phyloP scores from a whole-genome alignment of 2,329 filamentous ascomycete species.

The Elsinoe batatas region DNA sequence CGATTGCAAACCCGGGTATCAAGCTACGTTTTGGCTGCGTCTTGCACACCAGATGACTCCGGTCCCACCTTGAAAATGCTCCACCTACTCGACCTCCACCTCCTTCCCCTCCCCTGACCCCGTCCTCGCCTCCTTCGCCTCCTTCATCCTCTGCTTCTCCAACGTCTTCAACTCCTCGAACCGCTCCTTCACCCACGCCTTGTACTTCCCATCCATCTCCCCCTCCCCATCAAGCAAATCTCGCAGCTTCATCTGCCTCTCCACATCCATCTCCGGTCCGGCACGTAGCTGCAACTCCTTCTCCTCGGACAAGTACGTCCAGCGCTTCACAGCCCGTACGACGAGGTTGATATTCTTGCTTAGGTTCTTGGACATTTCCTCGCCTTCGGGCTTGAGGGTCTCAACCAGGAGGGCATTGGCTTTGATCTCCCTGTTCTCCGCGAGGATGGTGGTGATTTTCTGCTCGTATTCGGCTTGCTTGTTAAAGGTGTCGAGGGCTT shows the following conservation, averaged over 20 bases:
- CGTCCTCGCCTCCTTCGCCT: not conserved
- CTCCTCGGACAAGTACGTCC: constrained; percentile 18
- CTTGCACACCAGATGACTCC: not conserved
- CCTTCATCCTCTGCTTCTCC: constrained; percentile 17
- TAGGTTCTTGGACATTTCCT: constrained; percentile 18
- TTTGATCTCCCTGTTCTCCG: constrained; percentile 18
- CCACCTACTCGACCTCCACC: not conserved
- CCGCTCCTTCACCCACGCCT: constrained; percentile 18
- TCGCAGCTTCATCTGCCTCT: constrained; percentile 7
- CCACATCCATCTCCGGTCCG: constrained; percentile 16
- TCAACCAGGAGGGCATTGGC: constrained; percentile 16
- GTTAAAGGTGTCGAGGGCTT: constrained; percentile 39
- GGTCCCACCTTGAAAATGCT: no score
- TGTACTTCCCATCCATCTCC: constrained; percentile 14
- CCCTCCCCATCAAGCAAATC: constrained; percentile 11
- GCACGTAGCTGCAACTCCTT: constrained; percentile 14
- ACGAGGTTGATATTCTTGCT: constrained; percentile 19
- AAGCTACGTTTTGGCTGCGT: not conserved
- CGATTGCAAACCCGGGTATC: not conserved
- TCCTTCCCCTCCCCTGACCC: not conserved
- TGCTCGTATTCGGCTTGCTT: constrained; percentile 18
- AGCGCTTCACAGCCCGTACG: constrained; percentile 22
- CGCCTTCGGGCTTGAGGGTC: constrained; percentile 16
- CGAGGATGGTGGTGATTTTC: constrained; percentile 17
- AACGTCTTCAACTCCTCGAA: constrained; percentile 22